These are phyloP conservation scores for Pseudocercospora fuligena DNA, from an alignment of 2,329 filamentous ascomycete genomes.

Conservation along the genomic window DNA sequence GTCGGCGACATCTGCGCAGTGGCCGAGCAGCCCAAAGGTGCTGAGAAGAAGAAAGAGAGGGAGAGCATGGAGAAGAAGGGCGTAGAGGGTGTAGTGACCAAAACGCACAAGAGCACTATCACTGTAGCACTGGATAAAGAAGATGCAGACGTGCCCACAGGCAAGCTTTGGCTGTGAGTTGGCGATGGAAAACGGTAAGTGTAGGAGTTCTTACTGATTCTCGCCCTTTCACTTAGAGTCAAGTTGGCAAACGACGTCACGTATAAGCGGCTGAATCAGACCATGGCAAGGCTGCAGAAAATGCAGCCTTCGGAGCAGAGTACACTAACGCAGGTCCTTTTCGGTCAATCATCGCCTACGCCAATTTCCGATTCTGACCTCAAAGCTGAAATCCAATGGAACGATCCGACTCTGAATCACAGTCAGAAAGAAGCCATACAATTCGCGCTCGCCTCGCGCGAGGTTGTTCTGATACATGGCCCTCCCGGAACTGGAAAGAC, in stretches of 20 bases:
- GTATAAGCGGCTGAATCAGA: constrained; percentile 68
- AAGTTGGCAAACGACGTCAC: constrained; percentile 71
- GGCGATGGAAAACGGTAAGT: constrained; percentile 26
- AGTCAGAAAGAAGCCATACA: constrained; percentile 68
- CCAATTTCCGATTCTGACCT: constrained; percentile 52
- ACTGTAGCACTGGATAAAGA: constrained; percentile 73
- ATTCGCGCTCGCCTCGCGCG: constrained; percentile 82
- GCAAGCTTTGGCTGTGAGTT: constrained; percentile 67
- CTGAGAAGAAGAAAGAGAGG: constrained; percentile 73
- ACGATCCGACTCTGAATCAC: constrained; percentile 62
- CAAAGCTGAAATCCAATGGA: constrained; percentile 54
- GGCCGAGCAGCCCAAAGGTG: constrained; percentile 73
- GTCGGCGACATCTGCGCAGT: constrained; percentile 79
- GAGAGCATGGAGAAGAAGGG: constrained; percentile 72
- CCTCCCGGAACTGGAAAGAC: constrained; percentile 97
- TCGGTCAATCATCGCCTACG: constrained; percentile 62
- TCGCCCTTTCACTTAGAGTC: constrained; percentile 51
- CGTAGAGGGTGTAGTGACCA: constrained; percentile 71
- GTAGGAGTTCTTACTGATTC: constrained; percentile 26
- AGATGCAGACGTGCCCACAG: constrained; percentile 57
- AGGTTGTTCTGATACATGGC: constrained; percentile 90
- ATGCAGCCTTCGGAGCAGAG: constrained; percentile 61
- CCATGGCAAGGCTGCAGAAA: constrained; percentile 64
- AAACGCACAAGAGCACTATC: constrained; percentile 62
- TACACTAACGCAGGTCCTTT: constrained; percentile 63